These are phyloP conservation scores for Platanthera zijinensis DNA, from an alignment of 106 monocot species.

Conservation along the genomic window DNA sequence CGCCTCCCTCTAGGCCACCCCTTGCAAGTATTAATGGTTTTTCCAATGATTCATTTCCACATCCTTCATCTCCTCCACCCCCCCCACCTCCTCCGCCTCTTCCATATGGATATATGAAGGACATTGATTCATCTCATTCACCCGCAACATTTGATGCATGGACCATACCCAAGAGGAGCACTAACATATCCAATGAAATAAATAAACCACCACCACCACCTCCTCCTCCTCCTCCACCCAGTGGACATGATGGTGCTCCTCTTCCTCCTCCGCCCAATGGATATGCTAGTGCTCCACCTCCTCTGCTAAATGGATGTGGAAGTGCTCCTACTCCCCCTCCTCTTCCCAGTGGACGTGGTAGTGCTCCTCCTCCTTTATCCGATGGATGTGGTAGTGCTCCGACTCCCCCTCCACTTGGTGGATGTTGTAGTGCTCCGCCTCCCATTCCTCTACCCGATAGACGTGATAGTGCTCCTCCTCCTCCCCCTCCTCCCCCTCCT, in stretches of 20 bases:
- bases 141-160: neutral
- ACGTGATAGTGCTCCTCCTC: neutral
- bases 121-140: neutral
- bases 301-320: neutral
- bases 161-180: too few relatives aligned
- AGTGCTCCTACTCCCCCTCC: neutral
- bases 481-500: neutral
- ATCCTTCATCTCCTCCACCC: neutral
- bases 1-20: neutral
- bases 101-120: neutral
- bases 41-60: neutral
- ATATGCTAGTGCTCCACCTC: neutral
- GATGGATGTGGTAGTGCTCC: too few relatives aligned
- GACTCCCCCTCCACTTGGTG: neutral
- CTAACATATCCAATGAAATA: neutral
- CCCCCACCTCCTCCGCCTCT: neutral
- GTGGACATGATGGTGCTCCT: neutral
- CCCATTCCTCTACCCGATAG: neutral
- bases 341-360: too few relatives aligned
- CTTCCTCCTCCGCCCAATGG: neutral
- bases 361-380: neutral
- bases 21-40: neutral
- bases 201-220: neutral
- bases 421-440: neutral
- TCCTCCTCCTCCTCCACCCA: neutral